These are phyloP conservation scores for Cyamopsis tetragonoloba DNA, from an alignment of 306 rosid species.

Conservation along the genomic window DNA sequence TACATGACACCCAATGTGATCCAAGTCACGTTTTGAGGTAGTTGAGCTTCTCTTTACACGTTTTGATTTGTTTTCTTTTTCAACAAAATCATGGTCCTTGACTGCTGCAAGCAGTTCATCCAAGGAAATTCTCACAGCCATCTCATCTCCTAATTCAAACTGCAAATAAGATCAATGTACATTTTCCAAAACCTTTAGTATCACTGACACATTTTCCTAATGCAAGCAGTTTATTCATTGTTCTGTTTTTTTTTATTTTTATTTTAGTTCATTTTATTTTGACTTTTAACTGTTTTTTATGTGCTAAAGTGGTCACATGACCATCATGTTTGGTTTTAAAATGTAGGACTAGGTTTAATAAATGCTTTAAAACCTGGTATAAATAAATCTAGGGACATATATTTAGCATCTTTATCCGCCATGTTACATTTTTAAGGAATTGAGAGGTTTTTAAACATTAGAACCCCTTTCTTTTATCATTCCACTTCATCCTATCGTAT, in stretches of 20 bases:
- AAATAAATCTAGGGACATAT: background rate
- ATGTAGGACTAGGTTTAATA: background rate
- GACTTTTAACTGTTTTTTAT: background rate
- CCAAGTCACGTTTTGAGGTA: constrained; percentile 43
- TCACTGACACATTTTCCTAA: background rate
- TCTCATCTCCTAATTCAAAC: constrained; percentile 45
- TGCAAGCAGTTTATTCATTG: background rate
- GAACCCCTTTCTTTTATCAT: background rate
- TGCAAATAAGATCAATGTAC: constrained; percentile 43
- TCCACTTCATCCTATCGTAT: background rate
- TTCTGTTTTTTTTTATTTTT: background rate
- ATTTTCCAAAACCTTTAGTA: constrained; percentile 14
- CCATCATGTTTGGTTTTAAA: constrained; percentile 4
- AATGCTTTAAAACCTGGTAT: background rate
- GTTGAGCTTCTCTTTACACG: constrained; percentile 42
- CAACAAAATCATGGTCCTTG: constrained; percentile 34
- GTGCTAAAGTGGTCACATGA: background rate
- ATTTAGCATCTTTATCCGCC: background rate
- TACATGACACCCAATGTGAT: constrained; percentile 52
- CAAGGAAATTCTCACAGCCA: constrained; percentile 41
- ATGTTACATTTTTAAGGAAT: background rate
- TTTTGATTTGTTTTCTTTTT: constrained; percentile 41
- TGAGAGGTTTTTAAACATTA: background rate
- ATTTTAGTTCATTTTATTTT: background rate
- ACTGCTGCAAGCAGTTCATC: constrained; percentile 49